Evolutionary conservation across 768 basidiomycete genomes (phyloP), one percentile per base, ranked within the genome.

Genomic region (Fomitopsis pulvina): DNA sequence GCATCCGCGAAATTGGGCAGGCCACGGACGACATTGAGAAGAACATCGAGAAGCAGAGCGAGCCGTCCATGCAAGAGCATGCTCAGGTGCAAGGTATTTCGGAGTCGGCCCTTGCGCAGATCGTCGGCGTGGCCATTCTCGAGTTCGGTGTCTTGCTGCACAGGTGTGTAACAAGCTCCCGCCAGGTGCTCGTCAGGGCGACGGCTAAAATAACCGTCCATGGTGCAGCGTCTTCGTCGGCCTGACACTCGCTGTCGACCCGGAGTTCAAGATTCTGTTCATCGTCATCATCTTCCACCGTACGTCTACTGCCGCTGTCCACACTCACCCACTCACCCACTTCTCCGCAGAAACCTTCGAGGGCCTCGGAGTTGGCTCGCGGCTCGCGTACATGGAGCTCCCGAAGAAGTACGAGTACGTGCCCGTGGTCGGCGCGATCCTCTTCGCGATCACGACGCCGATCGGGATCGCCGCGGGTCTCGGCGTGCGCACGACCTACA

Each of bases 91-190:
- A 38, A 27, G 48, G 25, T 38, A 16, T 7, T 41, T 57, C 27
- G 42, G 75, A 81, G 32, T 69, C 70, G 18, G 67, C 78, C 2
- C 49, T 70, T 8, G 83, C 89, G 2, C 92, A 94, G 63, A 66
- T 93, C 30, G 74, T 96, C 41, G 93, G 92, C 12, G 77, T 99
- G 41, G 90, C 79, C 28, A 93, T 97, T 51, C 73, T 99, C 41
- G 95, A 99, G 63, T 95, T 96, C 59, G 95, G 95, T 58, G 91
- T 97, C 26, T 65, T 92, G 4, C 66, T 97, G 27, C 93, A 94
- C 61, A 88, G 85, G 83, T 79, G 47, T 41, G 58, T 32, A 11
- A 34, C 28, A 14, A 43, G 20, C 28, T 9, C 4, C 38, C 51
- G 1, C 51, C 25, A n/a, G n/a, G 7, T 37, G 7, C 14, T 16